Conservation (phyloP, 768 basidiomycete species). For the Lactarius deliciosus region DNA sequence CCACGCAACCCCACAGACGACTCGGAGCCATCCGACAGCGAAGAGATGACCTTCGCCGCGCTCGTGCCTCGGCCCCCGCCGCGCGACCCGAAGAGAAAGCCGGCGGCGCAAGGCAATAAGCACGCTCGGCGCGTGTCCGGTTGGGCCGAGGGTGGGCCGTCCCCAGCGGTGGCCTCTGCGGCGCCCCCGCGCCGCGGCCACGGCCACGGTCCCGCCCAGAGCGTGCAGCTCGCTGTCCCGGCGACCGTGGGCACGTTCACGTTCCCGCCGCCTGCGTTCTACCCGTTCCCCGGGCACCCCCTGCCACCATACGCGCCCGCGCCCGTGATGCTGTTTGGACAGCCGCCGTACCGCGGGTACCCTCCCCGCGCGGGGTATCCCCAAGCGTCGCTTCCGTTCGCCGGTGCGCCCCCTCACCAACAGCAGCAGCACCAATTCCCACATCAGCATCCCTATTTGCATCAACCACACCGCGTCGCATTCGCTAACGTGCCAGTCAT, state of each 20-base stretch:
- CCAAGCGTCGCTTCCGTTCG: conserved; percentile 9
- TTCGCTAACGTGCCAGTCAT: conserved; percentile 12
- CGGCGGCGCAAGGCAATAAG: neutral
- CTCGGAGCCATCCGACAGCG: conserved; percentile 23
- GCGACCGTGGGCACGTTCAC: conserved; percentile 28
- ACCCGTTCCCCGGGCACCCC: conserved; percentile 8
- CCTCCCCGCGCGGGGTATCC: conserved; percentile 16
- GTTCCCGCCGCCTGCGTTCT: conserved; percentile 27
- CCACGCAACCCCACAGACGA: conserved; percentile 21
- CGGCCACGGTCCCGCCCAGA: conserved; percentile 8
- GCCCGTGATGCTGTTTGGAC: conserved; percentile 10
- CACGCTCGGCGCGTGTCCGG: conserved; percentile 17
- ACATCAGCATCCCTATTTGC: conserved; percentile 15
- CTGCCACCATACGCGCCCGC: conserved; percentile 10
- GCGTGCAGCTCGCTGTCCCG: conserved; percentile 20
- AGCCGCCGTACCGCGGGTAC: conserved; percentile 14
- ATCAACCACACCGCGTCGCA: conserved; percentile 14
- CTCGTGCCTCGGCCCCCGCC: conserved; percentile 12
- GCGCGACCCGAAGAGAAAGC: conserved; percentile 23
- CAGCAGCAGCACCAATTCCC: conserved; percentile 10
- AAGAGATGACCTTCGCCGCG: conserved; percentile 12
- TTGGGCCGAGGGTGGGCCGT: conserved; percentile 1
- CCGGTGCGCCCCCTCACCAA: conserved; percentile 3
- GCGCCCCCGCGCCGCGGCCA: conserved; percentile 5
- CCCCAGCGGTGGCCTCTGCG: neutral